Percentiles rank a stretch among this genome's conserved stretches.
Conservation (phyloP, 202 grass and related monocot species). For the Dendrocalamus latiflorus region DNA sequence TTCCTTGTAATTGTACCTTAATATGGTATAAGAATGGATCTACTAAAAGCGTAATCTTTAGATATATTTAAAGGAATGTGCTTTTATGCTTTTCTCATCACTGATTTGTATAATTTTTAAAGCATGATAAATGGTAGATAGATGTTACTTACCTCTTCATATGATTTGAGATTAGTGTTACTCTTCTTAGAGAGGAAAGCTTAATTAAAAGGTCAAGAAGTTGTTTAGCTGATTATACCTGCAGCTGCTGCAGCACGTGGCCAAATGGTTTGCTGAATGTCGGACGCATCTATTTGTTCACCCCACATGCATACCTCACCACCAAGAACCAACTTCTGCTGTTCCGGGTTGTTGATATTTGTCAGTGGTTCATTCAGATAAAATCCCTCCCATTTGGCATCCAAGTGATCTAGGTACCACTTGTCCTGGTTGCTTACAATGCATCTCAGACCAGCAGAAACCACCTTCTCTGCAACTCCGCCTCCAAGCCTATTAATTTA, state of each 20-base stretch:
- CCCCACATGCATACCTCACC: conserved; percentile 94
- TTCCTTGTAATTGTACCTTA: background rate
- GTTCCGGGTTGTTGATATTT: conserved; percentile 45
- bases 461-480: conserved; percentile 68
- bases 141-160: too few relatives aligned
- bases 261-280: conserved; percentile 98
- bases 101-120: too few relatives aligned
- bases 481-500: conserved; percentile 55
- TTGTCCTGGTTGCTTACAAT: conserved; percentile 96
- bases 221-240: conserved; percentile 49
- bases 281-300: conserved; percentile 40
- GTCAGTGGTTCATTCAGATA: conserved; percentile 54
- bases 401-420: conserved; percentile 96
- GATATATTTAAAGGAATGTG: too few relatives aligned
- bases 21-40: background rate
- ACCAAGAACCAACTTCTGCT: conserved; percentile 79
- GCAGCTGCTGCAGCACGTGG: conserved; percentile 92
- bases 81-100: too few relatives aligned
- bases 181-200: too few relatives aligned
- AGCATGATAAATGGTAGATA: too few relatives aligned
- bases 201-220: background rate
- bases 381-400: conserved; percentile 76
- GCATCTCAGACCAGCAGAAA: conserved; percentile 5
- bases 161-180: too few relatives aligned
- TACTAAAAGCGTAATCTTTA: background rate